Conservation (phyloP, 805 yeast species). For the Scheffersomyces coipomensis region DNA sequence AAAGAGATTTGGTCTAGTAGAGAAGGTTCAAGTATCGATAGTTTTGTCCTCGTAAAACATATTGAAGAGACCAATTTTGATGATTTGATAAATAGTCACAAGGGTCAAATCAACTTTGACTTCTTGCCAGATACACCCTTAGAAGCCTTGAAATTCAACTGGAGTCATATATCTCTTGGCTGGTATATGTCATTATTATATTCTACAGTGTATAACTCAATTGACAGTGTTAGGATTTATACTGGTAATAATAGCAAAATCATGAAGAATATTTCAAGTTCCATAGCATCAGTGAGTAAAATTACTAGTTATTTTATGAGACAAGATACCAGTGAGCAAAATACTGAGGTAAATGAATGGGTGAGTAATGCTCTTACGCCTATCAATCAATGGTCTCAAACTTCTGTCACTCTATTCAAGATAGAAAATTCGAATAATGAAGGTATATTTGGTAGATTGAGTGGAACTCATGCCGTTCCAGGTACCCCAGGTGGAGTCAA, state of each 20-base stretch:
- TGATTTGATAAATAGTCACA: constrained; percentile 15
- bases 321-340: constrained; percentile 3
- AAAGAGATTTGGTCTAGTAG: constrained; percentile 24
- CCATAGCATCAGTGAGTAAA: constrained; percentile 36
- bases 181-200: constrained; percentile 74
- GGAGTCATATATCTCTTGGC: constrained; percentile 66
- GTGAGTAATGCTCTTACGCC: constrained; percentile 28
- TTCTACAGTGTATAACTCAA: constrained; percentile 48
- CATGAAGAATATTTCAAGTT: constrained; percentile 38
- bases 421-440: constrained; percentile 24
- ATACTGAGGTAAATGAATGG: constrained; percentile 14
- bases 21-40: constrained; percentile 17
- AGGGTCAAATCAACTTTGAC: constrained; percentile 36
- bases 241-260: constrained; percentile 26
- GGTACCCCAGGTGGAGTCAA: constrained; percentile 40
- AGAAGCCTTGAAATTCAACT: constrained; percentile 49
- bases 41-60: constrained; percentile 32
- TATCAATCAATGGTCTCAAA: constrained; percentile 53
- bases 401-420: constrained; percentile 50
- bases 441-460: constrained; percentile 17
- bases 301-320: constrained; percentile 30
- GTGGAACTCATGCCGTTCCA: constrained; percentile 14
- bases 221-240: constrained; percentile 16
- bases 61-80: constrained; percentile 39
- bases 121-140: constrained; percentile 43